Evolutionary conservation across 768 basidiomycete genomes (phyloP).

Genomic region (Phlebiopsis gigantea): DNA sequence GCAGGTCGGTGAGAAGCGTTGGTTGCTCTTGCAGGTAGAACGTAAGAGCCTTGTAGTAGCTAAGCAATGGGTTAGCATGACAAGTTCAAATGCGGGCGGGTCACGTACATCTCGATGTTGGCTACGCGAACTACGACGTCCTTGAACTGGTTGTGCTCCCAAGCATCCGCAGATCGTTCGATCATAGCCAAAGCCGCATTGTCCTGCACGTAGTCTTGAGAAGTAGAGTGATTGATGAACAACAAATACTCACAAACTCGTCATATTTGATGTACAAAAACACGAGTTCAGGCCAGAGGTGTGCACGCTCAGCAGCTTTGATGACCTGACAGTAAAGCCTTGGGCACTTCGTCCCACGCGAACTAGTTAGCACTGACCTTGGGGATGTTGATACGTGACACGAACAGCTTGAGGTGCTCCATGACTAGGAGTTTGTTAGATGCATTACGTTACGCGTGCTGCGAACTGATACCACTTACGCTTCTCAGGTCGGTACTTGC

Average conservation of each 20-base stretch:
- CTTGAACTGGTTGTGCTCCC: slow-evolving; percentile 99
- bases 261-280: slow-evolving; percentile 99
- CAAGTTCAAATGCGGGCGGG: background rate
- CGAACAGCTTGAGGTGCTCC: slow-evolving; percentile 97
- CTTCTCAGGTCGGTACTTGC: slow-evolving; percentile 93
- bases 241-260: slow-evolving; percentile 76
- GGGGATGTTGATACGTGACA: slow-evolving; percentile 95
- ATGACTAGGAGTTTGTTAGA: slow-evolving; percentile 55
- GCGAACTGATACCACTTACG: slow-evolving; percentile 42
- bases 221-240: background rate
- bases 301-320: slow-evolving; percentile 91
- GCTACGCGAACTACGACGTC: slow-evolving; percentile 95
- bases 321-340: slow-evolving; percentile 53
- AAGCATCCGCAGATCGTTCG: slow-evolving; percentile 95
- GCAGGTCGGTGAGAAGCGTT: slow-evolving; percentile 85
- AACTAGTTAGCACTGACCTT: slow-evolving; percentile 44
- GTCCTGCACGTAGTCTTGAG: too few species aligned
- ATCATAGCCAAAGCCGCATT: slow-evolving; percentile 99
- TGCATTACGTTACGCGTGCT: background rate
- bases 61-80: slow-evolving; percentile 22
- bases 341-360: background rate
- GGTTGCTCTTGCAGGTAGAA: slow-evolving; percentile 97
- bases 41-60: slow-evolving; percentile 91
- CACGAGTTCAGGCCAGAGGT: slow-evolving; percentile 97
- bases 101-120: slow-evolving; percentile 88